Evolutionary conservation across 73 alveolate genomes (phyloP), one percentile per base, ranked within the genome.

Genomic region (Blepharisma stoltei): DNA sequence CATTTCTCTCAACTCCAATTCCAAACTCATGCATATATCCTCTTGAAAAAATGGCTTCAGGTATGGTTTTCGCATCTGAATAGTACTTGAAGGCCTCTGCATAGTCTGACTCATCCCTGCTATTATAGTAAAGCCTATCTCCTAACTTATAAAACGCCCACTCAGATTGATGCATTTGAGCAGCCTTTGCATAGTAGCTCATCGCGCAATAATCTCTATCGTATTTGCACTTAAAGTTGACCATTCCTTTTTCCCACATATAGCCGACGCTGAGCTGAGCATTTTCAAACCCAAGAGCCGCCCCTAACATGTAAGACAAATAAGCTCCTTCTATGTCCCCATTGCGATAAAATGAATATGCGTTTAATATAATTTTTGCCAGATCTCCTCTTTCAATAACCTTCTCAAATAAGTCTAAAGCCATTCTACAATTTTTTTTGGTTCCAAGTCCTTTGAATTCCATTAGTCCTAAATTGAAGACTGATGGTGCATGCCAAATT

Each of bases 11-110:
- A 1, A 60, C 46, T 20, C 73, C 73, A 18, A 60, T n/a, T 2
- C 73, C 73, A 60, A 20, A 60, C 46, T 60, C 73, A 60, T 60
- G 73, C 73, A 60, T 60, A 18, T 25, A 9, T 5, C 46, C 73
- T 2, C 2, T 8, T 60, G 14, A n/a, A 60, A 18, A 60, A 60
- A 20, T 8, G 45, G 46, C 23, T 60, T 60, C 73, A 20, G 73
- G 73, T 60, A 60, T 14, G 4, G 73, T 38, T 20, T 20, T 25
- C 11, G 73, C 14, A 14, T 60, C 18, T 25, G 23, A 60, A 25
- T 14, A 60, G 2, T 14, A 60, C 2, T 14, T 60, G 2, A 8
- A 14, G 5, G 73, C 73, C 23, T 60, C 73, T 60, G 38, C 37
- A 25, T n/a, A 20, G 73, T 60, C 23, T 32, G 41, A 32, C 3